phyloP scores from a whole-genome alignment of 2,329 filamentous ascomycete genomes.

The Orbilia blumenaviensis region DNA sequence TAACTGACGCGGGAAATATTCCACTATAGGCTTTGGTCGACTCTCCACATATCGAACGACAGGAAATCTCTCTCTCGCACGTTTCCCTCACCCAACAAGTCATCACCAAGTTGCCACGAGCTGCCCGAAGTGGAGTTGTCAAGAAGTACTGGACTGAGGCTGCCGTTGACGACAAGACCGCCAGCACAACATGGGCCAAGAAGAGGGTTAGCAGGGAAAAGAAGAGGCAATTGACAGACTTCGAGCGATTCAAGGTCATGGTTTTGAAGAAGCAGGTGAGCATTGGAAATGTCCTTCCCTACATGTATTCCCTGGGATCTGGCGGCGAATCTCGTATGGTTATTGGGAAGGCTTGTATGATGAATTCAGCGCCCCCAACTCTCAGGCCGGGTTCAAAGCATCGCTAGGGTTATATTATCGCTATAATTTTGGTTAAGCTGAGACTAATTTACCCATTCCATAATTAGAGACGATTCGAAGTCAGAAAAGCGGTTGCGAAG shows the following conservation, averaged over 20 bases:
- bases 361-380: background rate
- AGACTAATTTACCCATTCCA: background rate
- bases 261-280: conserved; percentile 97
- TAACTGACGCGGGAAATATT: background rate
- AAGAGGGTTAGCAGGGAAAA: conserved; percentile 84
- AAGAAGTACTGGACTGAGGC: conserved; percentile 90
- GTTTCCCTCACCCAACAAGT: conserved; percentile 89
- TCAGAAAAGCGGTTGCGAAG: conserved; percentile 95
- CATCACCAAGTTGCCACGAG: conserved; percentile 85
- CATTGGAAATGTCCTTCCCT: background rate
- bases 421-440: background rate
- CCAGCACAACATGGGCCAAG: conserved; percentile 91
- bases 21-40: conserved; percentile 84
- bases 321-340: background rate
- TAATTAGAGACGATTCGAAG: conserved; percentile 82
- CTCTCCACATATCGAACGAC: conserved; percentile 86
- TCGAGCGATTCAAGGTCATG: conserved; percentile 99
- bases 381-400: background rate
- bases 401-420: background rate
- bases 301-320: background rate
- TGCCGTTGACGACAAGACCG: conserved; percentile 93
- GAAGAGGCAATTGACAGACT: conserved; percentile 93
- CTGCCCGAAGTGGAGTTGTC: conserved; percentile 80
- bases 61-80: conserved; percentile 81
- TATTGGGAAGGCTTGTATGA: background rate